Evolutionary conservation across 225 moss, liverwort and hornwort genomes (phyloP).

Genomic region (Lunularia cruciata): DNA sequence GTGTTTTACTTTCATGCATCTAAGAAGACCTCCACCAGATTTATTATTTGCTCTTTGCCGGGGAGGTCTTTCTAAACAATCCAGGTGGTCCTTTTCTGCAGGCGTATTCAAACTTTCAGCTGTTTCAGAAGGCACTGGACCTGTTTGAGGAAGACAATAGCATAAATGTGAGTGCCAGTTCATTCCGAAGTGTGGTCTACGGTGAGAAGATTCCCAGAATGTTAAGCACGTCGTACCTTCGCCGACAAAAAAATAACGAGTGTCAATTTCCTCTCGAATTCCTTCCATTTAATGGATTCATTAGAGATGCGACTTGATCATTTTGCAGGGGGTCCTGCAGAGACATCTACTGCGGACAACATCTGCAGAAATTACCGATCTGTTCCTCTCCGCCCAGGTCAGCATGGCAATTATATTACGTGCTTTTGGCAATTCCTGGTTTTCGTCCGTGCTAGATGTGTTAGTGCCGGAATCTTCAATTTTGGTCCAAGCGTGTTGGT

Average conservation of each 20-base stretch:
- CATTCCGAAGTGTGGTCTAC: too few relatives aligned
- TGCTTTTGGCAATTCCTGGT: neutral
- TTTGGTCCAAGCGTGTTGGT: too few relatives aligned
- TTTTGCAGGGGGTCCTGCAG: slow-evolving; percentile 65
- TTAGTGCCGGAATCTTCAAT: neutral
- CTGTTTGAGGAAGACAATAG: slow-evolving; percentile 77
- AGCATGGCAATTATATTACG: neutral
- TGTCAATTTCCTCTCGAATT: too few relatives aligned
- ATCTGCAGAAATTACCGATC: slow-evolving; percentile 76
- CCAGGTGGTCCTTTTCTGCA: slow-evolving; percentile 30
- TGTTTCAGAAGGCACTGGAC: slow-evolving; percentile 80
- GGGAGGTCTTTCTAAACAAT: neutral
- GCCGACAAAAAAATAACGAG: too few relatives aligned
- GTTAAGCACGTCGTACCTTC: too few relatives aligned
- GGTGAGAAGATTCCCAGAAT: slow-evolving; percentile 1
- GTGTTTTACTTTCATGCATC: neutral
- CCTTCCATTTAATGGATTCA: neutral
- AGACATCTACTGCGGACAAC: slow-evolving; percentile 88
- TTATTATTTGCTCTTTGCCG: slow-evolving; percentile 8
- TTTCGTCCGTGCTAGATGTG: neutral
- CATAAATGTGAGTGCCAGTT: slow-evolving; percentile 56
- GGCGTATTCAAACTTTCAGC: slow-evolving; percentile 77
- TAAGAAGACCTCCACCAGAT: neutral
- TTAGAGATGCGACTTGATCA: neutral
- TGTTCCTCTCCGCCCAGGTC: slow-evolving; percentile 62